Conservation (phyloP, 768 basidiomycete species). For the Suillus americanus region DNA sequence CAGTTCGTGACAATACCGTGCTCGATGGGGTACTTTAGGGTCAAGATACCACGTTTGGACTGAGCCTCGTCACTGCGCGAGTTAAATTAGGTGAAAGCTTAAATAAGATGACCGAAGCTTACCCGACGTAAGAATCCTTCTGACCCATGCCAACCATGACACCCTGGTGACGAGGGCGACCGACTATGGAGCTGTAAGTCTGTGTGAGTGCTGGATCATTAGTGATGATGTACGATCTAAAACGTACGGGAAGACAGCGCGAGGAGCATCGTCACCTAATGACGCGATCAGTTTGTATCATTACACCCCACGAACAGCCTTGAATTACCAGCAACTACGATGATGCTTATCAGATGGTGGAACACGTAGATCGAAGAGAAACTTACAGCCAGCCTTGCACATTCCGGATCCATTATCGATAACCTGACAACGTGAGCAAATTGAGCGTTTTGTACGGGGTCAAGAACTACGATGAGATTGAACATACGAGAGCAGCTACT, state of each 20-base stretch:
- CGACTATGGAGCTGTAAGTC: conserved; percentile 76
- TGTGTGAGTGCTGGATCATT: not conserved
- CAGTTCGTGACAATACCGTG: conserved; percentile 97
- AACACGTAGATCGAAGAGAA: conserved; percentile 10
- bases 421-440: conserved; percentile 46
- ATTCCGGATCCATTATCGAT: conserved; percentile 97
- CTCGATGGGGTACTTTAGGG: conserved; percentile 91
- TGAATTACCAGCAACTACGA: conserved; percentile 60
- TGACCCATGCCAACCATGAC: conserved; percentile 98
- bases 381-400: conserved; percentile 99
- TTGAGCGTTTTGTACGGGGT: conserved; percentile 6
- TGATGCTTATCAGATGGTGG: conserved; percentile 21
- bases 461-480: not conserved
- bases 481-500: conserved; percentile 53
- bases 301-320: not conserved
- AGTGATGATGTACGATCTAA: conserved; percentile 8
- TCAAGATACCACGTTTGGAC: conserved; percentile 93
- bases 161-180: conserved; percentile 91
- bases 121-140: conserved; percentile 97
- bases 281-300: conserved; percentile 14
- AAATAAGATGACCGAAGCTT: conserved; percentile 12
- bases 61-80: conserved; percentile 79
- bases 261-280: conserved; percentile 83
- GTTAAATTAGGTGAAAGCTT: conserved; percentile 10
- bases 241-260: conserved; percentile 94